Percentiles rank a stretch among this genome's conserved stretches.
Evolutionary conservation across 176 grass and related monocot genomes (phyloP).

Genomic region (Thalia dealbata): DNA sequence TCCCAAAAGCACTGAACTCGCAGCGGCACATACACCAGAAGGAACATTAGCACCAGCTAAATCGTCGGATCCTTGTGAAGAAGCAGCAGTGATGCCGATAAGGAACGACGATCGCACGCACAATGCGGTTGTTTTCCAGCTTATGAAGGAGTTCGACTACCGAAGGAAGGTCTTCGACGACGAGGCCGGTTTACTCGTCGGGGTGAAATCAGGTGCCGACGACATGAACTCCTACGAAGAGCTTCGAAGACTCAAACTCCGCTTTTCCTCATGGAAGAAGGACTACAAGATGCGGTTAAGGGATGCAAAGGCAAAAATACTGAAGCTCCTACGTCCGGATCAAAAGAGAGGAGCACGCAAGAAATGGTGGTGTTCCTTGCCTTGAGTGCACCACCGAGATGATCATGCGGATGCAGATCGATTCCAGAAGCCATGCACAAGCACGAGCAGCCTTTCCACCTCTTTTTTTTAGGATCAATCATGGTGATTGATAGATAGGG

Average conservation of each 20-base stretch:
- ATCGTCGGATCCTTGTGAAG: not conserved
- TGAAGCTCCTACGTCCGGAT: constrained; percentile 41
- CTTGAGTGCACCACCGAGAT: constrained; percentile 42
- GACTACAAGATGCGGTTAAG: constrained; percentile 80
- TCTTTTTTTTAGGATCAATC: too few relatives aligned
- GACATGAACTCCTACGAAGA: constrained; percentile 63
- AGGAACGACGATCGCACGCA: not conserved
- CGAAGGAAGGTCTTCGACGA: constrained; percentile 55
- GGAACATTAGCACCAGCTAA: not conserved
- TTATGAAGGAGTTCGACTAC: constrained; percentile 23
- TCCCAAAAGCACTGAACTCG: constrained; percentile 3
- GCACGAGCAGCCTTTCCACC: too few relatives aligned
- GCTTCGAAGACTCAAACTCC: constrained; percentile 60
- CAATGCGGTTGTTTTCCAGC: not conserved
- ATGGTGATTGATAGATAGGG: too few relatives aligned
- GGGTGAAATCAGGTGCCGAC: constrained; percentile 38
- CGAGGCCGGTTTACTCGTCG: constrained; percentile 44
- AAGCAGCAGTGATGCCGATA: not conserved
- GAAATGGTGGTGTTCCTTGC: constrained; percentile 86
- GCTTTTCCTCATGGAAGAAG: constrained; percentile 85
- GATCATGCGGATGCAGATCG: too few relatives aligned
- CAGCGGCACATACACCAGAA: constrained; percentile 25
- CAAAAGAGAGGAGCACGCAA: constrained; percentile 48
- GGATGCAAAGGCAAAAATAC: constrained; percentile 55
- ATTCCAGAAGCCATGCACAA: too few relatives aligned